Evolutionary conservation across 768 basidiomycete genomes (phyloP), one percentile per base, ranked within the genome.

Genomic region (Pilatotrama ljubarskyi): DNA sequence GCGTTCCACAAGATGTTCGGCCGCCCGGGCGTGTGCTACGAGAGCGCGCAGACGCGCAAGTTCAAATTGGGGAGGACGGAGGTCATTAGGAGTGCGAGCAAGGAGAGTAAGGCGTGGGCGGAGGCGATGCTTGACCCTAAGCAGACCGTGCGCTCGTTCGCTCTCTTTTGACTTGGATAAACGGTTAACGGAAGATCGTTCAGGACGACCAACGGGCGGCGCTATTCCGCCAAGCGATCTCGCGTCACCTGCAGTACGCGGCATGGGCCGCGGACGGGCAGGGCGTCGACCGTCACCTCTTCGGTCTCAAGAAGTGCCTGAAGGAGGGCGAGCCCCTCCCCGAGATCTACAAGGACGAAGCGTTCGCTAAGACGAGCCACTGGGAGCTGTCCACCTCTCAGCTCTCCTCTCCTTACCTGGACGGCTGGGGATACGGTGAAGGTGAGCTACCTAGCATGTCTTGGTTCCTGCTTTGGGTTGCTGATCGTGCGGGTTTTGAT

Each of bases 371-470:
- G 71, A 90, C 88, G 43, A 84, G 73, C 62, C 91, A 96, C 72
- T 99, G 97, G 97, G 91, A 96, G 74, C 76, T 98, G 65, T 91
- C 88, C 40, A 99, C 97, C 18, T 90, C 87, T 62, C 92, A 97
- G 74, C 76, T 98, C 58, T 88, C 87, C 50, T 88, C 85, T 43
- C 80, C 79, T 51, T 95, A 82, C 72, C 77, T 99, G 35, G 92
- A 95, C 66, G 94, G 94, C 20, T 98, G 96, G 96, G 97, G 96
- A 14, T 98, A 98, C 70, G 94, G 95, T 8, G 93, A 96, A 82
- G 91, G 91, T 92, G 59, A 64, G 36, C 61, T 37, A 26, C 59
- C 10, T 42, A 14, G 5, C 18, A 3, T 13, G 8, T 10, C 10
- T 15, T 3, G 35, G 6, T 3, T 41, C 20, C 14, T 36, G 43